Base-by-base conservation (phyloP, 441 rosid species). In the Erodium moschatum region DNA sequence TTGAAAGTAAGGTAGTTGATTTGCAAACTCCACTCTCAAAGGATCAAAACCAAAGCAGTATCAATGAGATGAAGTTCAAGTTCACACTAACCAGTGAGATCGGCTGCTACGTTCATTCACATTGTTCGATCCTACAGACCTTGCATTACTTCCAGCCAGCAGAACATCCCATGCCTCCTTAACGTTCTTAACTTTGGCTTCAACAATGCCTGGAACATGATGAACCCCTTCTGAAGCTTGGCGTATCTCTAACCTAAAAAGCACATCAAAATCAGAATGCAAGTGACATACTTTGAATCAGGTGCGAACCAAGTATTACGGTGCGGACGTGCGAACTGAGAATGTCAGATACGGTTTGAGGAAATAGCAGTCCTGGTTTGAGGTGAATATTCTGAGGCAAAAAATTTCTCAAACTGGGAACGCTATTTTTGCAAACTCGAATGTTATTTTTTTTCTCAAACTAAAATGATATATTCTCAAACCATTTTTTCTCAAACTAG, bases 81-180 rank as follows among this genome's bases (percentile, higher is more conserved):
- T 52, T 52, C 10, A 5, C 20, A 67, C 84, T 7, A 46, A 91
- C 97, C 98, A 93, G 83, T 90, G 98, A 73, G 98, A 93, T 74
- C 98, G 79, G 81, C 98, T 93, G 84, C 98, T 89, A 77, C 85
- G 86, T 73, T 90, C 98, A 72, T 93, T 93, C 13, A 92, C 91
- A 70, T 89, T 84, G 38, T 97, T 90, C 77, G 91, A 83, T 64
- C 96, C 92, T 75, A 93, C 83, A 68, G 93, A 92, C 76, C 98
- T 86, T 65, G 91, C 93, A 68, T 81, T 88, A 78, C 89, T 90
- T 54, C 98, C 98, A 58, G 88, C 85, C 77, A 83, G 85, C 64
- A 90, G 71, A 75, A 90, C 96, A 73, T 93, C 92, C 98, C 97
- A 93, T 10, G 84, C 97, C 85, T 90, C 96, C 67, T 75, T 82